Percentiles rank a stretch among this genome's conserved stretches.
phyloP scores from a whole-genome alignment of 768 basidiomycete genomes.

The Pisolithus marmoratus region DNA sequence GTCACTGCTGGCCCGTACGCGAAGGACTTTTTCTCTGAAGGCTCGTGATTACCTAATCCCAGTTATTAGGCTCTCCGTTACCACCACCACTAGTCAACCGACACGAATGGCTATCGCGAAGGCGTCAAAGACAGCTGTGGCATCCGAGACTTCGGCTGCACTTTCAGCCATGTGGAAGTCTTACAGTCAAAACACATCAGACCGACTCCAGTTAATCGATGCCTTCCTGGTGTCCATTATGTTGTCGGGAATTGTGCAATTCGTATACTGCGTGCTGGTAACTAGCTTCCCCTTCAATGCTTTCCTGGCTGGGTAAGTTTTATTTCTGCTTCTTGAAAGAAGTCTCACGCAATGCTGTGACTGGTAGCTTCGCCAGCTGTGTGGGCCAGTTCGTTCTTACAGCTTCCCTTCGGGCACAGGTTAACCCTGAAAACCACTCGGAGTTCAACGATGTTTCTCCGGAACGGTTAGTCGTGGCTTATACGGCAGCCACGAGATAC shows the following conservation, averaged over 20 bases:
- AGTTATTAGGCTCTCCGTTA: no score
- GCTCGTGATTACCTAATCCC: no score
- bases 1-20: no score
- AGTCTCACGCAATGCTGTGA: constrained; percentile 1
- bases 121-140: constrained; percentile 18
- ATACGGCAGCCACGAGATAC: background rate
- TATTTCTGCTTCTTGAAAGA: background rate
- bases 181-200: constrained; percentile 71
- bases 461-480: constrained; percentile 61
- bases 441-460: constrained; percentile 91
- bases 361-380: constrained; percentile 75
- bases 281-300: constrained; percentile 97
- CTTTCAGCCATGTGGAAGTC: constrained; percentile 64
- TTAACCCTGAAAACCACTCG: constrained; percentile 75
- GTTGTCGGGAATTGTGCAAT: constrained; percentile 85
- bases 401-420: constrained; percentile 87
- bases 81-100: background rate
- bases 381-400: constrained; percentile 97
- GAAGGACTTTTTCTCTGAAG: no score
- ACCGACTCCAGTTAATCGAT: constrained; percentile 92
- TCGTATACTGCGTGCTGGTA: constrained; percentile 85
- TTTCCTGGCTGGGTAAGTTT: constrained; percentile 85
- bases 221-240: constrained; percentile 88
- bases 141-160: constrained; percentile 24
- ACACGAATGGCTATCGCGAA: constrained; percentile 35